Percentiles rank a stretch among this genome's conserved stretches.
Evolutionary conservation across 1,284 basidiomycete genomes (phyloP).

Genomic region (Irpex rosettiformis): DNA sequence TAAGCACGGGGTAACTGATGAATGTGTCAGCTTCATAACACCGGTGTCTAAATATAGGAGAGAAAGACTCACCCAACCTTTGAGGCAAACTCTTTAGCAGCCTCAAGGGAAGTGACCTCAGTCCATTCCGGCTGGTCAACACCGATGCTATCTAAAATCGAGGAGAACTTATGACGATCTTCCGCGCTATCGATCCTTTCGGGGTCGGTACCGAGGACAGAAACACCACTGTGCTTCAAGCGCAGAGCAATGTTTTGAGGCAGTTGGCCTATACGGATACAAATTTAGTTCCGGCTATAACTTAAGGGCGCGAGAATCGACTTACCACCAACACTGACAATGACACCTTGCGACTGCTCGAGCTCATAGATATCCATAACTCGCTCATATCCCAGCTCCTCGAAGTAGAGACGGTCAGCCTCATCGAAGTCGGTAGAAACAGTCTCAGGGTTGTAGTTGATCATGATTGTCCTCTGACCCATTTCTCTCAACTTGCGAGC

Average conservation of each 20-base stretch:
- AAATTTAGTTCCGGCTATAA: slow-evolving; percentile 38
- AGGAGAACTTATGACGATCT: slow-evolving; percentile 99
- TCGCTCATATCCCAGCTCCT: slow-evolving; percentile 95
- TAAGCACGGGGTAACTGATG: slow-evolving; percentile 86
- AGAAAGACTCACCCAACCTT: slow-evolving; percentile 63
- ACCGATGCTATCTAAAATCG: slow-evolving; percentile 90
- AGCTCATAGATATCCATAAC: slow-evolving; percentile 99
- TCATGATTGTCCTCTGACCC: slow-evolving; percentile 96
- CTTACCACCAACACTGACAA: slow-evolving; percentile 95
- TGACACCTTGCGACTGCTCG: slow-evolving; percentile 88
- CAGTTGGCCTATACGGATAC: slow-evolving; percentile 48
- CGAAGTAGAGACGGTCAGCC: slow-evolving; percentile 97
- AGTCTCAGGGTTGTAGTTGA: slow-evolving; percentile 99
- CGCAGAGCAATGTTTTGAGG: slow-evolving; percentile 98
- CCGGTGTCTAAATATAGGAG: neutral
- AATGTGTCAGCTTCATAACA: slow-evolving; percentile 19
- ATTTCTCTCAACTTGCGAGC: slow-evolving; percentile 88
- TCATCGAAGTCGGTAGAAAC: slow-evolving; percentile 99
- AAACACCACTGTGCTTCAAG: slow-evolving; percentile 87
- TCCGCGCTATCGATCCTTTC: slow-evolving; percentile 95
- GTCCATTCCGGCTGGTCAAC: slow-evolving; percentile 98
- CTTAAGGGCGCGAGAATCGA: slow-evolving; percentile 9
- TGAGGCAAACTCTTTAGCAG: slow-evolving; percentile 89
- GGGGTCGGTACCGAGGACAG: slow-evolving; percentile 95
- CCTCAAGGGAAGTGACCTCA: slow-evolving; percentile 86